Evolutionary conservation across 805 yeast species (phyloP).

Genomic region (Candida maesae): DNA sequence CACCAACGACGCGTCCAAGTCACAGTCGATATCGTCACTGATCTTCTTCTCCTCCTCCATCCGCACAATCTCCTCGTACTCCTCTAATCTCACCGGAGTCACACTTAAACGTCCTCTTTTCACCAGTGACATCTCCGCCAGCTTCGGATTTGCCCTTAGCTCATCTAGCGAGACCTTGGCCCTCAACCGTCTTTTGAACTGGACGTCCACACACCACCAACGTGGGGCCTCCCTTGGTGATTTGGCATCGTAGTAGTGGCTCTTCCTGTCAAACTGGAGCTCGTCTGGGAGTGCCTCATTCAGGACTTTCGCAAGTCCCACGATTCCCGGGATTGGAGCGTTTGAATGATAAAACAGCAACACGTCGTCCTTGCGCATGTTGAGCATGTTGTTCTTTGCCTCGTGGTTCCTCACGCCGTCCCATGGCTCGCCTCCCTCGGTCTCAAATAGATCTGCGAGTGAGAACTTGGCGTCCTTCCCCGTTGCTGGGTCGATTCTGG

Average conservation of each 20-base stretch:
- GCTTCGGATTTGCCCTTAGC: slow-evolving; percentile 31
- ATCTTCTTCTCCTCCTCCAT: slow-evolving; percentile 31
- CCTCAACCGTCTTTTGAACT: slow-evolving; percentile 38
- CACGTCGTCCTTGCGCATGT: slow-evolving; percentile 44
- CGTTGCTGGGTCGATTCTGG: slow-evolving; percentile 43
- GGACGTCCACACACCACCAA: slow-evolving; percentile 58
- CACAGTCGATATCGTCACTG: slow-evolving; percentile 33
- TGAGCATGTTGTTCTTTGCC: slow-evolving; percentile 47
- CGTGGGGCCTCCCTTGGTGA: slow-evolving; percentile 38
- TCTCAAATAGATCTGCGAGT: slow-evolving; percentile 38
- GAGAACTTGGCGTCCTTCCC: slow-evolving; percentile 49
- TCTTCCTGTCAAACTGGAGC: slow-evolving; percentile 38
- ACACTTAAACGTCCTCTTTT: slow-evolving; percentile 51
- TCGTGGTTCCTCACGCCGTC: slow-evolving; percentile 59
- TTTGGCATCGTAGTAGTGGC: slow-evolving; percentile 47
- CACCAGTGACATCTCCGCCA: slow-evolving; percentile 41
- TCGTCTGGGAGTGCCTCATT: slow-evolving; percentile 37
- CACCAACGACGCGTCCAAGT: too few species aligned
- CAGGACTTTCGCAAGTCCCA: slow-evolving; percentile 41
- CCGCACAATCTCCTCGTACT: slow-evolving; percentile 37
- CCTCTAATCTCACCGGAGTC: slow-evolving; percentile 41
- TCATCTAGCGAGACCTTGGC: slow-evolving; percentile 40
- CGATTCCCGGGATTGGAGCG: slow-evolving; percentile 51
- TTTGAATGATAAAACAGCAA: slow-evolving; percentile 55
- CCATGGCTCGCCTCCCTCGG: slow-evolving; percentile 45